Base-by-base conservation (phyloP, 2,329 filamentous ascomycete genomes). In the Sporothrix curviconia region DNA sequence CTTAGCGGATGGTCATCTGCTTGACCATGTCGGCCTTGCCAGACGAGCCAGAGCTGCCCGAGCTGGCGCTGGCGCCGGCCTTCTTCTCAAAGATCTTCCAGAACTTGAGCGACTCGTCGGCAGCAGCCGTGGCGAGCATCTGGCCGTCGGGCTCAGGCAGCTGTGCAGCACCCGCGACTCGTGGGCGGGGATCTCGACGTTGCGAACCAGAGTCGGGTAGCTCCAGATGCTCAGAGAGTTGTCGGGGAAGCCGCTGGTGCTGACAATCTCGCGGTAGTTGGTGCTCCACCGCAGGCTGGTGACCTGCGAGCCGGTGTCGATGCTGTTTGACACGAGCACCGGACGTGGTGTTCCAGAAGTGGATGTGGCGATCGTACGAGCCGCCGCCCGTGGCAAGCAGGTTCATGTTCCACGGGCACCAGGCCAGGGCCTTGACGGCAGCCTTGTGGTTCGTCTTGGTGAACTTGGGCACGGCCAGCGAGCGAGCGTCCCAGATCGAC, bases 81-180 rank as follows among this genome's bases (percentile, higher is more conserved):
- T 96, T 97, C 83, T 96, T 96, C 82, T 99, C 94, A 69, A 99
- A 99, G 66, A 99, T 82, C 85, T 99, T 99, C 94, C 94, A 99
- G 81, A 99, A 99, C 78, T 99, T 99, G 73, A 99, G 81, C 69
- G 87, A 92, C 80, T 99, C 94, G 68, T 99, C 94, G 37, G 92
- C 92, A 66, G 92, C 89, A 60, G 94, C 92, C 53, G 94, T 99
- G 52, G 94, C 94, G 57, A 99, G 83, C 85, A 96, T 96, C 78
- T 99, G 94, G 54, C 94, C 94, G 68, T 99, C 94, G 3, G 94
- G 76, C 91, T 96, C 65, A 99, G 84, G 71, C 90, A 94, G 79
- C 90, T 95, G 84, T 97, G 94, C 51, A 99, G 83, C 42, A 99
- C 92, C 66, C 94, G 84, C 68, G 90, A 95, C 80, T 99, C 94